Conservation (phyloP, 2,329 filamentous ascomycete species). For the Colletotrichum spinosum region DNA sequence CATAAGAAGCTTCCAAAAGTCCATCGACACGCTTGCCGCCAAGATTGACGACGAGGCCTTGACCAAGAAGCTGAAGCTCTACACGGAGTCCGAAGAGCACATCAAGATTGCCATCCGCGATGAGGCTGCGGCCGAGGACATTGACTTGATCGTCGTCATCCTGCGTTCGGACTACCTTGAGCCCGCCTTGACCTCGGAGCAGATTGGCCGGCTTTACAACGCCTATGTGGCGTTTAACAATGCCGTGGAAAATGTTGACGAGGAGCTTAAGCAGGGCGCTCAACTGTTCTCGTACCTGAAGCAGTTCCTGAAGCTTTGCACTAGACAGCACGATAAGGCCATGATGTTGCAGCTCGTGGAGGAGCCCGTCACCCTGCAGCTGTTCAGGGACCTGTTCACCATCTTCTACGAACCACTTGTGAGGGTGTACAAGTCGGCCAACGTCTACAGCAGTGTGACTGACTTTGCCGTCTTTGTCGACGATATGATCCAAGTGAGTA, state of each 20-base stretch:
- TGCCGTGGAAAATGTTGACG: conserved; percentile 90
- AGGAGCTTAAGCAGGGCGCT: conserved; percentile 88
- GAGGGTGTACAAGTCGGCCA: conserved; percentile 97
- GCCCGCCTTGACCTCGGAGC: conserved; percentile 77
- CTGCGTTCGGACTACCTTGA: conserved; percentile 81
- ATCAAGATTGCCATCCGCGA: conserved; percentile 79
- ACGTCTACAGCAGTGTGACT: conserved; percentile 96
- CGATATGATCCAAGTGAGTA: conserved; percentile 83
- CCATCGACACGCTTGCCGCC: conserved; percentile 79
- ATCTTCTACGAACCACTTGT: conserved; percentile 99
- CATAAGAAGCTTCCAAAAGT: conserved; percentile 85
- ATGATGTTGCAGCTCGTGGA: conserved; percentile 98
- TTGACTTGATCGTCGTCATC: conserved; percentile 89
- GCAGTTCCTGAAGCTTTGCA: conserved; percentile 91
- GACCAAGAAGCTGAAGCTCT: conserved; percentile 83
- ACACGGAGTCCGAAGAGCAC: conserved; percentile 79
- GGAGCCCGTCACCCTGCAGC: conserved; percentile 94
- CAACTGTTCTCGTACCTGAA: conserved; percentile 95
- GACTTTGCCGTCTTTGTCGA: conserved; percentile 95
- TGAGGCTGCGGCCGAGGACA: conserved; percentile 78
- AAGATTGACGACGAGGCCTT: conserved; percentile 88
- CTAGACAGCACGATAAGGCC: conserved; percentile 90
- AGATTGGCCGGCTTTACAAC: conserved; percentile 90
- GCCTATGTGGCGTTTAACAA: conserved; percentile 97
- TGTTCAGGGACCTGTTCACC: conserved; percentile 95